Base-by-base conservation (phyloP, 371 early-diverging fungal species). In the Mortierella sp. region DNA sequence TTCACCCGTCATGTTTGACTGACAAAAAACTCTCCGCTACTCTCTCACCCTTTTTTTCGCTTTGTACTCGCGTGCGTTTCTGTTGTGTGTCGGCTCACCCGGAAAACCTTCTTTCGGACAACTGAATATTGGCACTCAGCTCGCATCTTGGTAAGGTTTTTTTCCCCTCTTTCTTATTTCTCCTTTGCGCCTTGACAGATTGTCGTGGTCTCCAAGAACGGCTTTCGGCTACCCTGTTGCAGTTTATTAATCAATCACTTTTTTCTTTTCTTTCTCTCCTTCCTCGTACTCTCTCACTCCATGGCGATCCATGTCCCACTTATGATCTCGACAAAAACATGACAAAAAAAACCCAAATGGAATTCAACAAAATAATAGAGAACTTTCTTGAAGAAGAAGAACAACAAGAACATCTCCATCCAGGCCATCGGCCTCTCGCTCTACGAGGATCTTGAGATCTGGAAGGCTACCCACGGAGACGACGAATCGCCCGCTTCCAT, bases 391-490 rank as follows among this genome's bases (percentile, higher is more conserved):
- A 92, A 95, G 79, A 93, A 93, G 87, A 91, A 88, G 54, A 89
- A 90, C 80, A 90, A 92, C 76, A 91, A 93, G 80, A 95, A 94
- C 84, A 93, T 95, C 76, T 95, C 95, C 38, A 95, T 95, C 79
- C 95, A 95, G 84, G 95, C 94, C 45, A 94, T 95, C 44, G 95
- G 95, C 26, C 90, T 95, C 45, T 94, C 95, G 3, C 89, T 95
- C 24, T 95, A 95, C 79, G 96, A 95, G 80, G 95, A 95, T 79
- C 88, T 95, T 31, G 93, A 93, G 72, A 83, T 89, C 74, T 88
- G 88, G 79, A 88, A 88, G 72, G 89, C 88, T 11, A 79, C 88
- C 28, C 87, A 89, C 74, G 80, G 81, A 21, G 78, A 83, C 24
- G 84, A 83, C 26, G 88, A 88, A 38, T 38, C 42, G 38, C 72